phyloP scores from a whole-genome alignment of 495 filamentous ascomycete species.

The Aspergillus haitiensis region DNA sequence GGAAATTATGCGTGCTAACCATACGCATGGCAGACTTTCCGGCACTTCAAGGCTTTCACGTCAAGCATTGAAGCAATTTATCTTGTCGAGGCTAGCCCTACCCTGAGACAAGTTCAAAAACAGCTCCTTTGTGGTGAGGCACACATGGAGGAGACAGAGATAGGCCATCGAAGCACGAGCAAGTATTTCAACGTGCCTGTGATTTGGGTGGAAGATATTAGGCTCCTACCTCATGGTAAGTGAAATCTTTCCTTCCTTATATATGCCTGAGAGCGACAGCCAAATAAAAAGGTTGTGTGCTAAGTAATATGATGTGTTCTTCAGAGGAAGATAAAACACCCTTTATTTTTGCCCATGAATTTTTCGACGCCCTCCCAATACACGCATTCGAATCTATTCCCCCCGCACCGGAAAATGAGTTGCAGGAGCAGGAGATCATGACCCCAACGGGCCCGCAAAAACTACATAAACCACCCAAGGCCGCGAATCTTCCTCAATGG shows the following conservation, averaged over 20 bases:
- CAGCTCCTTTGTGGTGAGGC: conserved; percentile 78
- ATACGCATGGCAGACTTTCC: conserved; percentile 62
- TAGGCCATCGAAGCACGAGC: conserved; percentile 72
- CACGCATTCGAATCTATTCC: conserved; percentile 83
- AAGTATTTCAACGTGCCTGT: conserved; percentile 71
- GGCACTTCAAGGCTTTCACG: conserved; percentile 74
- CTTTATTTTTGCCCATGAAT: conserved; percentile 95
- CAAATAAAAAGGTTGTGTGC: too few relatives aligned
- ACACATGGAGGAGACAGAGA: conserved; percentile 67
- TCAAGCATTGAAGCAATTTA: conserved; percentile 81
- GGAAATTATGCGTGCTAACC: neutral
- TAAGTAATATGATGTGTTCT: neutral
- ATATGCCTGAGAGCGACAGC: neutral
- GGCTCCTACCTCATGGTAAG: conserved; percentile 71
- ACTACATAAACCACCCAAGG: conserved; percentile 43
- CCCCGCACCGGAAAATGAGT: conserved; percentile 37
- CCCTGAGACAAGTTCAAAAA: conserved; percentile 74
- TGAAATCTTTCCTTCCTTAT: neutral
- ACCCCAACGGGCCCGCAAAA: conserved; percentile 47
- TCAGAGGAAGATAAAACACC: conserved; percentile 64
- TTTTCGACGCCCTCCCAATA: conserved; percentile 98
- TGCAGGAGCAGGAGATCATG: conserved; percentile 41
- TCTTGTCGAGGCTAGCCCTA: conserved; percentile 82
- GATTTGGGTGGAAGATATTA: conserved; percentile 89
- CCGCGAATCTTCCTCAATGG: conserved; percentile 67